These are phyloP conservation scores for Paecilomyces sp. DNA, from an alignment of 2,329 filamentous ascomycete species.

Conservation along the genomic window DNA sequence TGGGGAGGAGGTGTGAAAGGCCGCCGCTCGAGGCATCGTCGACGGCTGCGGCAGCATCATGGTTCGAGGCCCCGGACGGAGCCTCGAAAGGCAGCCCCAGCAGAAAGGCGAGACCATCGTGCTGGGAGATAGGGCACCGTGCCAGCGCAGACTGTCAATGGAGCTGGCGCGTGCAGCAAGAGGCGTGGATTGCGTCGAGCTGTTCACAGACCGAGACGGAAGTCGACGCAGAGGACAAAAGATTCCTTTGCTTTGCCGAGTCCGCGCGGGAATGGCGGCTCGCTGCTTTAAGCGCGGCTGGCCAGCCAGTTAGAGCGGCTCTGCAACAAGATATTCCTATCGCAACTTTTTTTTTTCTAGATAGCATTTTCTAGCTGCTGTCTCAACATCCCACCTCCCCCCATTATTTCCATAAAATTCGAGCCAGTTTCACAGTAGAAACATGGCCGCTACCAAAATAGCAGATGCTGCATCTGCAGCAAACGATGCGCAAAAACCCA, in stretches of 20 bases:
- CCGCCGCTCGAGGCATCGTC: constrained; percentile 38
- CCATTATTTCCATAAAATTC: not conserved
- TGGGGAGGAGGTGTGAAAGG: constrained; percentile 41
- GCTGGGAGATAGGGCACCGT: constrained; percentile 22
- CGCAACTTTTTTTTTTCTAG: constrained; percentile 25
- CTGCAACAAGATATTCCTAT: constrained; percentile 14
- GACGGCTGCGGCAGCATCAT: constrained; percentile 30
- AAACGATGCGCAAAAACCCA: constrained; percentile 16
- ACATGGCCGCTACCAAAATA: constrained; percentile 23
- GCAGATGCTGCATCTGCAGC: constrained; percentile 12
- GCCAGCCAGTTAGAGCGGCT: constrained; percentile 20
- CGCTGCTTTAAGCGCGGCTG: constrained; percentile 11
- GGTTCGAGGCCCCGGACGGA: constrained; percentile 33
- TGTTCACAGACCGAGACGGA: constrained; percentile 13
- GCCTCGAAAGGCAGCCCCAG: constrained; percentile 52
- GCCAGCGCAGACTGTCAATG: constrained; percentile 21
- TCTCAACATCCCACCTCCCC: not conserved
- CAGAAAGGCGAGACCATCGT: constrained; percentile 52
- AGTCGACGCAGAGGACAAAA: constrained; percentile 14
- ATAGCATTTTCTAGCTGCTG: constrained; percentile 1
- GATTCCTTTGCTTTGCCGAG: constrained; percentile 11
- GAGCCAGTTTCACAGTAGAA: constrained; percentile 2
- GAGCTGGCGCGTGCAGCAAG: constrained; percentile 9
- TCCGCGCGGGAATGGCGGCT: constrained; percentile 16
- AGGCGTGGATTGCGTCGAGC: constrained; percentile 8